Evolutionary conservation across 108 stramenopile genomes (phyloP).

Genomic region (Stephanodiscus triporus): DNA sequence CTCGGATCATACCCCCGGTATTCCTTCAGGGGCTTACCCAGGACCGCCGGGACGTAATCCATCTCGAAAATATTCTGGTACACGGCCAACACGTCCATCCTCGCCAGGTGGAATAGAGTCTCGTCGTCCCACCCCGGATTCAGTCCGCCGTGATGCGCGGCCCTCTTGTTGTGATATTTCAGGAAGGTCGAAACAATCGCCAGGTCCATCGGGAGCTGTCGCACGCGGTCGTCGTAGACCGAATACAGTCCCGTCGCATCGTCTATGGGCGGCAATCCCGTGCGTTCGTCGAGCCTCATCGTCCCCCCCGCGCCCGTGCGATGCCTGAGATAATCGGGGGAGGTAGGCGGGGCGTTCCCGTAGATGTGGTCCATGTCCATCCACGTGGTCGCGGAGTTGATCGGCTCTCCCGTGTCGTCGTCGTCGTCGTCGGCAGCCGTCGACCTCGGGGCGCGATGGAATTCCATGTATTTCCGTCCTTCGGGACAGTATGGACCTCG

Average conservation of each 20-base stretch:
- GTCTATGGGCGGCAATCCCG: slow-evolving; percentile 8
- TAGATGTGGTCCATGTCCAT: slow-evolving; percentile 35
- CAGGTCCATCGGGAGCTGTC: slow-evolving; percentile 6
- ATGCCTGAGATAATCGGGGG: neutral
- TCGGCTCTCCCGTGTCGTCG: slow-evolving; percentile 4
- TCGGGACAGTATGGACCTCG: slow-evolving; percentile 17
- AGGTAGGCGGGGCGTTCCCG: slow-evolving; percentile 9
- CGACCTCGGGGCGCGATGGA: neutral
- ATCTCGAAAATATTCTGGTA: slow-evolving; percentile 19
- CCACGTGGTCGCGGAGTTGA: slow-evolving; percentile 27
- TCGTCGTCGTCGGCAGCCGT: neutral
- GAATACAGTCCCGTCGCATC: neutral
- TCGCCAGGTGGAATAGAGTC: slow-evolving; percentile 18
- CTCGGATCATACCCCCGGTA: slow-evolving; percentile 27
- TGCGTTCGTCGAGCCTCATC: slow-evolving; percentile 3
- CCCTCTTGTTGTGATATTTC: slow-evolving; percentile 29
- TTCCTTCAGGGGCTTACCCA: slow-evolving; percentile 18
- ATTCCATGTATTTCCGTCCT: slow-evolving; percentile 1
- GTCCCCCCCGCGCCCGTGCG: neutral
- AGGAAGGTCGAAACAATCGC: slow-evolving; percentile 9
- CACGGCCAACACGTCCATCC: slow-evolving; percentile 17
- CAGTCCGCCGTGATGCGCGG: neutral
- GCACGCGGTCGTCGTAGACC: neutral
- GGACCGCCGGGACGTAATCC: slow-evolving; percentile 32
- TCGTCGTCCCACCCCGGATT: slow-evolving; percentile 23